Conservation (phyloP, 1,284 basidiomycete genomes). For the Leucoagaricus sp. region DNA sequence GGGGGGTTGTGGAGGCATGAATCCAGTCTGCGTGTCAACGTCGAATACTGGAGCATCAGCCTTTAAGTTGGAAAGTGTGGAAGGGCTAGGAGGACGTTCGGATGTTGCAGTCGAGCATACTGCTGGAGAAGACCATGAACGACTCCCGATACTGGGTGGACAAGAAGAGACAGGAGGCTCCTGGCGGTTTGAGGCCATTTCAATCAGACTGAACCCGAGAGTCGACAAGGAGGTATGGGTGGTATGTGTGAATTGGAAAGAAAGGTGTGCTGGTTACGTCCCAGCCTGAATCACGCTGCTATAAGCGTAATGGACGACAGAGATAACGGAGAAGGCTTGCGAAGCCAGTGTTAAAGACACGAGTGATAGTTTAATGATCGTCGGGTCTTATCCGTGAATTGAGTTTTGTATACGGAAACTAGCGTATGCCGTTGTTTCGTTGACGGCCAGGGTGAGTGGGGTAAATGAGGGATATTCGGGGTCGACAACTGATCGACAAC, state of each 20-base stretch:
- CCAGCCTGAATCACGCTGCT: neutral
- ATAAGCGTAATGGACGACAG: neutral
- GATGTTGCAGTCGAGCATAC: too few species aligned
- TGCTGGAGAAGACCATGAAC: too few species aligned
- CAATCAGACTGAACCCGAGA: too few species aligned
- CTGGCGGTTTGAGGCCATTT: too few species aligned
- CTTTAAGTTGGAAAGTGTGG: neutral
- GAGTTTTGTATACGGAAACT: neutral
- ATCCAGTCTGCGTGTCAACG: conserved; percentile 87
- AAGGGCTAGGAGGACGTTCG: neutral
- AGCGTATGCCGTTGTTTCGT: neutral
- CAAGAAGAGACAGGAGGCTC: too few species aligned
- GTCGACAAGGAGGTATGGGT: neutral
- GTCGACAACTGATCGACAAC: too few species aligned
- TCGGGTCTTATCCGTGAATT: conserved; percentile 15
- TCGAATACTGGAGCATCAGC: conserved; percentile 68
- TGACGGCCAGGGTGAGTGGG: neutral
- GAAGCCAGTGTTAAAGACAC: conserved; percentile 1
- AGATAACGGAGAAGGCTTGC: neutral
- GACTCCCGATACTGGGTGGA: too few species aligned
- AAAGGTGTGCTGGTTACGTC: neutral
- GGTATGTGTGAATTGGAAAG: neutral
- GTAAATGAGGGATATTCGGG: too few species aligned
- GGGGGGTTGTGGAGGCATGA: conserved; percentile 83
- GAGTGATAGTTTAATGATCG: neutral